These are phyloP conservation scores for Geotrichum bryndzae DNA, from an alignment of 1,139 yeast genomes.

Conservation along the genomic window DNA sequence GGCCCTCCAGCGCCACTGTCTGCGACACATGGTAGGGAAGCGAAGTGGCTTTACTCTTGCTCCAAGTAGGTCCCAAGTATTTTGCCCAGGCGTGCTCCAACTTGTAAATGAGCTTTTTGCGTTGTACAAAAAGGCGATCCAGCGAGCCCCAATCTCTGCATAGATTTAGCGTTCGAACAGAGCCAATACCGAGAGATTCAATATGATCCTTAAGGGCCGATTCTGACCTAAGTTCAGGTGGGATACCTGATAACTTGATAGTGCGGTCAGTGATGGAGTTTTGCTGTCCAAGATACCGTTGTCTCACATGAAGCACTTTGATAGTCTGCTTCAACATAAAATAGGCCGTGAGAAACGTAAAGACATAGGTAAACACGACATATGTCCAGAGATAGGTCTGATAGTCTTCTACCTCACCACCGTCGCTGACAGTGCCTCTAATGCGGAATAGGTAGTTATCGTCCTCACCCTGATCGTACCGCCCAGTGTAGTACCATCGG, in stretches of 20 bases:
- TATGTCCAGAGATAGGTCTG: constrained; percentile 60
- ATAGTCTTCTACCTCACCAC: constrained; percentile 30
- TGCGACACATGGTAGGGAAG: constrained; percentile 9
- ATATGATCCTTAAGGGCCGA: constrained; percentile 64
- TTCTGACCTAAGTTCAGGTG: constrained; percentile 69
- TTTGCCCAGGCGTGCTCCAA: constrained; percentile 75
- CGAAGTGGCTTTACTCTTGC: background rate
- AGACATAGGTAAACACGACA: constrained; percentile 78
- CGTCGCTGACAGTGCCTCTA: constrained; percentile 18
- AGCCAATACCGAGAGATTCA: constrained; percentile 72
- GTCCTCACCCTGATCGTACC: constrained; percentile 52
- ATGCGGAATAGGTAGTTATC: constrained; percentile 18
- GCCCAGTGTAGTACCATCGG: constrained; percentile 63
- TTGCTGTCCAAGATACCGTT: constrained; percentile 77
- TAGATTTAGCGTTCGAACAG: constrained; percentile 65
- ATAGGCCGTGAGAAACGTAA: constrained; percentile 63
- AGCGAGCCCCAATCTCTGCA: constrained; percentile 81
- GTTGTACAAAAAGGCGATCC: constrained; percentile 55
- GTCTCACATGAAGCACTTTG: constrained; percentile 69
- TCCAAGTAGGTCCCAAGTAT: constrained; percentile 47
- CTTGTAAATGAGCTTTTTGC: constrained; percentile 48
- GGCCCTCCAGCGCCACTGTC: constrained; percentile 16
- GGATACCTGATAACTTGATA: constrained; percentile 84
- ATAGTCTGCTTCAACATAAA: constrained; percentile 63
- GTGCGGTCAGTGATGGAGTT: constrained; percentile 91